phyloP scores from a whole-genome alignment of 2,329 filamentous ascomycete species.

The Aspergillus viridinutans region DNA sequence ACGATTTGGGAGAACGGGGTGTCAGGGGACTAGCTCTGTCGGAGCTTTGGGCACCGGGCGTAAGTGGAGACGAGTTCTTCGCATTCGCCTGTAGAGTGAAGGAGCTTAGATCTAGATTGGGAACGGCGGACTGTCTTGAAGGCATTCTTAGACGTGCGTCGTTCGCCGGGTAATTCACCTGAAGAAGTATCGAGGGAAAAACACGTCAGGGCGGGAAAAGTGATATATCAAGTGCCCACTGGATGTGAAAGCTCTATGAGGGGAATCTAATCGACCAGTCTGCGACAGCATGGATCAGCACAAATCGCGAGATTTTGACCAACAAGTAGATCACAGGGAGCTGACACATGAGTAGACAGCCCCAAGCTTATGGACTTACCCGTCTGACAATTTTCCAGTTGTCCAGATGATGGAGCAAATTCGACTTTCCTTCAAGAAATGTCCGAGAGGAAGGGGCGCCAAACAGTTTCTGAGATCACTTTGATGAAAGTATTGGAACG shows the following conservation, averaged over 20 bases:
- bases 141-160: conserved; percentile 29
- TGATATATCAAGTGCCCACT: conserved; percentile 1
- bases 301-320: background rate
- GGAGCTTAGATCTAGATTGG: conserved; percentile 36
- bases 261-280: background rate
- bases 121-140: conserved; percentile 32
- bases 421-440: background rate
- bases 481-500: conserved; percentile 14
- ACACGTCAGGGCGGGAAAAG: conserved; percentile 1
- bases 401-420: background rate
- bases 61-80: conserved; percentile 30
- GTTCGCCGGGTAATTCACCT: background rate
- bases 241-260: background rate
- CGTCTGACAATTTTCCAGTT: background rate
- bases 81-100: conserved; percentile 26
- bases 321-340: background rate
- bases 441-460: background rate
- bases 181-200: background rate
- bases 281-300: background rate
- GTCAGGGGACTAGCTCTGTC: conserved; percentile 34
- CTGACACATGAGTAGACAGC: background rate
- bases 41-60: conserved; percentile 33
- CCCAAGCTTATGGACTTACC: background rate
- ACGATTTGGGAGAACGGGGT: conserved; percentile 36
- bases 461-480: background rate